phyloP scores from a whole-genome alignment of 2,329 filamentous ascomycete genomes.

The Blastomyces gilchristii region DNA sequence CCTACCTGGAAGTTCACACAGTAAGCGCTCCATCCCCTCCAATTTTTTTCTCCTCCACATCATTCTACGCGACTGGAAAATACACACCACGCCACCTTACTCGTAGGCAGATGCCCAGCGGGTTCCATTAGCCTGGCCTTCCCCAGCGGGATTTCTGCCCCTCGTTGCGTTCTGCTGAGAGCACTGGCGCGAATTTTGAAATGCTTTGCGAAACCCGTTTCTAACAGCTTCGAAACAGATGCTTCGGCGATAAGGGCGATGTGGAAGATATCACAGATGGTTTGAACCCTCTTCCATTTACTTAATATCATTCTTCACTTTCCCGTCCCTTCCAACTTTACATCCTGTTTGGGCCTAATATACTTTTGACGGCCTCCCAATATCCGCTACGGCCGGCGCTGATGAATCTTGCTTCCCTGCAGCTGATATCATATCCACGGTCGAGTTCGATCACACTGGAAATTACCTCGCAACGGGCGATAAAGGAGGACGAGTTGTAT shows the following conservation, averaged over 20 bases:
- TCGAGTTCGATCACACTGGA: constrained; percentile 44
- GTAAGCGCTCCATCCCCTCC: constrained; percentile 54
- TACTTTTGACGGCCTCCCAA: neutral
- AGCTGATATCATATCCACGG: constrained; percentile 45
- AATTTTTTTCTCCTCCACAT: neutral
- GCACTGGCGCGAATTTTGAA: neutral
- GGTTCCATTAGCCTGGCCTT: neutral
- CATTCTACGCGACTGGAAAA: neutral
- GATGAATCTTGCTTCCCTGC: constrained; percentile 9
- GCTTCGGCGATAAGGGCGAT: constrained; percentile 99
- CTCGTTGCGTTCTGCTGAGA: neutral
- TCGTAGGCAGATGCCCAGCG: neutral
- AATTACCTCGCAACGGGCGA: constrained; percentile 45
- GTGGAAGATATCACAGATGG: constrained; percentile 98
- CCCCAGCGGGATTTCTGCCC: neutral
- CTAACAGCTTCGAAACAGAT: constrained; percentile 46
- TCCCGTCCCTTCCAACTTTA: neutral
- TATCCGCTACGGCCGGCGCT: constrained; percentile 9
- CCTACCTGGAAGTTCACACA: constrained; percentile 99
- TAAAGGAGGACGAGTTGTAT: constrained; percentile 43
- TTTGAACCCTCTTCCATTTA: constrained; percentile 30
- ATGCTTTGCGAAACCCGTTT: constrained; percentile 4
- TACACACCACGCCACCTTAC: neutral
- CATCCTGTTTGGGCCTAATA: neutral
- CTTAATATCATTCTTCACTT: neutral